Evolutionary conservation across 129 eudicot species (phyloP), one percentile per base, ranked within the genome.

Genomic region (Escallonia rubra): DNA sequence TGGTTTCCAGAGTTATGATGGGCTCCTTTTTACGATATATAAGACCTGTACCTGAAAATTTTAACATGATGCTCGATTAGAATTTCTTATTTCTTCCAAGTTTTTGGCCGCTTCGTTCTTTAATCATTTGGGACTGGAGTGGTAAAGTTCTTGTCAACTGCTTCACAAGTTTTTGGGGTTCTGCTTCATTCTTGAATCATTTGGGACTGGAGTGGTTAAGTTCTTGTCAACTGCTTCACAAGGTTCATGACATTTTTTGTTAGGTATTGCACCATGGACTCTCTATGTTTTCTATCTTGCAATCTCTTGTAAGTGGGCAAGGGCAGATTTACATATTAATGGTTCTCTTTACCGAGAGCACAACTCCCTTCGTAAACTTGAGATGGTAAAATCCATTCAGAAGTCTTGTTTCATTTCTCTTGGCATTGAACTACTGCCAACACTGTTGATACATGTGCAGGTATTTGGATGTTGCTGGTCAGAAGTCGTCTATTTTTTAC

Each of bases 221-320:
- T 9, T 58, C 8, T 34, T 39, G 61, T 57, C 40, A 67, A 41
- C 43, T 42, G 38, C 51, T 41, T 48, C 23, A 57, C 57, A 38
- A 43, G n/a, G 34, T 38, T 43, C 2, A 48, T 77, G 8, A 38
- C 47, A 10, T 59, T 75, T 44, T 42, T 57, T 65, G 10, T 34
- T 52, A 90, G 96, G 60, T 90, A 39, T 72, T 90, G 50, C 96
- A 90, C 76, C 96, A 90, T 59, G 96, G 90, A 40, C 96, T 90
- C 61, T 90, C 96, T 2, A 61, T 86, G 80, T 75, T 77, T 52
- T 80, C 95, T 43, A 75, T 90, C 57, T 15, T 78, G 75, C 91
- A 76, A 45, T 70, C 96, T 50, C 87, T 90, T 63, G 61, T 86
- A 75, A 84, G 85, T 40, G 95, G 96, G 14, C 90, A 84, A 81